A percentile compares a stretch with the other conserved stretches of the same genome.
These are phyloP conservation scores for Cladosporium sp. DNA, from an alignment of 2,329 filamentous ascomycete species.

Conservation along the genomic window DNA sequence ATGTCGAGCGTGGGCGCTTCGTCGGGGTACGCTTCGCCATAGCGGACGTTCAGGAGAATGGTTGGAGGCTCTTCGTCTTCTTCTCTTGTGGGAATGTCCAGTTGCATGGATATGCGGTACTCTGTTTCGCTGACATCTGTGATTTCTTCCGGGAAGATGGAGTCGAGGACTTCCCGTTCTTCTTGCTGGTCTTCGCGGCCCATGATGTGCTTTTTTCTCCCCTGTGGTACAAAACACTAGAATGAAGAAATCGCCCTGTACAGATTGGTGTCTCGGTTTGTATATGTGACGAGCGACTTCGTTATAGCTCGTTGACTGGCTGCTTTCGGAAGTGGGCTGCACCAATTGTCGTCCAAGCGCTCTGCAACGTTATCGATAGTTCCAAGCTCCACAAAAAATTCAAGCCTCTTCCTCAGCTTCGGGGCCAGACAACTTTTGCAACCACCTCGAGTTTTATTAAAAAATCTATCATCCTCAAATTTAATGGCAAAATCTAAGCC, in stretches of 20 bases:
- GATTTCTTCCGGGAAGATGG: constrained; percentile 97
- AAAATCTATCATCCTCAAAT: background rate
- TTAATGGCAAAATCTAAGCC: constrained; percentile 27
- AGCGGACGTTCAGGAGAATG: constrained; percentile 79
- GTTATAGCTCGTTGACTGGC: background rate
- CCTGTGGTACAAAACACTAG: background rate
- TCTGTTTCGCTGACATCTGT: constrained; percentile 89
- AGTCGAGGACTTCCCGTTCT: constrained; percentile 95
- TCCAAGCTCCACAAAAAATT: background rate
- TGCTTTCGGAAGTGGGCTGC: constrained; percentile 4
- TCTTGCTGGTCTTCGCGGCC: constrained; percentile 81
- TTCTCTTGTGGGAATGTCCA: constrained; percentile 60
- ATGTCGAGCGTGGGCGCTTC: constrained; percentile 79
- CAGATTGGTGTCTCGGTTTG: background rate
- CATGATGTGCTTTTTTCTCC: constrained; percentile 31
- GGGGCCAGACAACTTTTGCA: background rate
- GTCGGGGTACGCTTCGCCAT: constrained; percentile 88
- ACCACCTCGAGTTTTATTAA: background rate
- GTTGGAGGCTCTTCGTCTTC: constrained; percentile 57
- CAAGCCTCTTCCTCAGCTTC: background rate
- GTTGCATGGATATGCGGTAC: constrained; percentile 78
- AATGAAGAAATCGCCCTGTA: background rate
- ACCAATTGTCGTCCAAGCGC: background rate
- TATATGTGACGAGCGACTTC: background rate
- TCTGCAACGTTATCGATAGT: constrained; percentile 1